phyloP scores from a whole-genome alignment of 23 red algal genomes.

The Pyropia yezoensis region DNA sequence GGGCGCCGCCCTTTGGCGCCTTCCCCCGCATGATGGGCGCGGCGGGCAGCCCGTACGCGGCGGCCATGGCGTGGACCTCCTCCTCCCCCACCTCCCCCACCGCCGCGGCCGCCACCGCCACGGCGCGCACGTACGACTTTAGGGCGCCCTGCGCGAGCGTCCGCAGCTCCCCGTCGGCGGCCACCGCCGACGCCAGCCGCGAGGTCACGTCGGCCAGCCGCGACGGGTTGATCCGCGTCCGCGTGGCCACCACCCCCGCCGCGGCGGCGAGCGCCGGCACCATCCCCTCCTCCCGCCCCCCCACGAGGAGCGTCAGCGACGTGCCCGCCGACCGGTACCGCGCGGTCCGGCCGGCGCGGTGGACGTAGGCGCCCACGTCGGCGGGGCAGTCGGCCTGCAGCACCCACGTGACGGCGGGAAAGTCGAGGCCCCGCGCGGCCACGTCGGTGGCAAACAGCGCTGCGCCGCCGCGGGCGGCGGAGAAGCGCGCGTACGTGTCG shows the following conservation, averaged over 20 bases:
- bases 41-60: too few species aligned
- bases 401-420: constrained; percentile 91
- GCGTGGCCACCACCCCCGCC: constrained; percentile 10
- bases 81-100: too few species aligned
- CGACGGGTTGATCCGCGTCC: constrained; percentile 34
- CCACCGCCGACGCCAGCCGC: constrained; percentile 47
- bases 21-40: too few species aligned
- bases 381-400: constrained; percentile 89
- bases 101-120: too few species aligned
- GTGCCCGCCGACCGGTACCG: constrained; percentile 55
- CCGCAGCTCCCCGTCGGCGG: constrained; percentile 63
- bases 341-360: constrained; percentile 94
- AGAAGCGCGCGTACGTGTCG: constrained; percentile 82
- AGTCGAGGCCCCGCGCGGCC: constrained; percentile 92
- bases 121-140: constrained; percentile 44
- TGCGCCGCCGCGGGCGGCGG: constrained; percentile 8
- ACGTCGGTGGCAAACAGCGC: constrained; percentile 93
- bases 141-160: constrained; percentile 81
- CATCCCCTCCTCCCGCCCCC: constrained; percentile 53
- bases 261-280: constrained; percentile 24
- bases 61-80: too few species aligned
- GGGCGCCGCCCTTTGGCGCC: too few species aligned
- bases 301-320: constrained; percentile 59
- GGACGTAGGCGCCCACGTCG: constrained; percentile 70
- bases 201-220: constrained; percentile 42